Conservation (phyloP, 2,329 filamentous ascomycete species). For the Epichloe bromicola region DNA sequence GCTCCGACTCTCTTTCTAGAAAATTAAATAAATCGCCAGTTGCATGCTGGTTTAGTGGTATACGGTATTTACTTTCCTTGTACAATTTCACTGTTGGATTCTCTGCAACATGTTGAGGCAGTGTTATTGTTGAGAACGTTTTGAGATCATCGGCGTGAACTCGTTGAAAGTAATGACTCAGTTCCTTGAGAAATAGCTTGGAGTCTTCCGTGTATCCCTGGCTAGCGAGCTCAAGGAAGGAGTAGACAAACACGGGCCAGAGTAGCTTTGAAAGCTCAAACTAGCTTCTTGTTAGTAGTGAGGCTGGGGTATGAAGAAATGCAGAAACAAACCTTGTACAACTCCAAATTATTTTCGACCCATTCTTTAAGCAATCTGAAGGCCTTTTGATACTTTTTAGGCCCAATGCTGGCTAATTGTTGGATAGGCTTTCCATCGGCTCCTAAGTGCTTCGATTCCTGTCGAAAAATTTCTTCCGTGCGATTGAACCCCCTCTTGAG, state of each 20-base stretch:
- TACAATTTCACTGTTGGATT: constrained; percentile 74
- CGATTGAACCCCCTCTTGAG: constrained; percentile 88
- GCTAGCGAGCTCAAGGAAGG: constrained; percentile 66
- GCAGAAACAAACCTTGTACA: constrained; percentile 61
- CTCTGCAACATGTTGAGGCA: constrained; percentile 65
- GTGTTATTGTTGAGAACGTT: constrained; percentile 56
- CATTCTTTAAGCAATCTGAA: constrained; percentile 65
- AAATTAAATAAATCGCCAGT: constrained; percentile 77
- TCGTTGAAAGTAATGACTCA: constrained; percentile 57
- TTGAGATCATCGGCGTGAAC: constrained; percentile 73
- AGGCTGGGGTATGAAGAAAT: not conserved
- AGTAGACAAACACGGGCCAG: constrained; percentile 93
- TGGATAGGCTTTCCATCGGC: constrained; percentile 67
- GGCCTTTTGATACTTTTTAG: constrained; percentile 64
- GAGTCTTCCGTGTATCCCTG: constrained; percentile 61
- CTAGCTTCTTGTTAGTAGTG: constrained; percentile 23
- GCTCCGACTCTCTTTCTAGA: constrained; percentile 72
- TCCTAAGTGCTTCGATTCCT: constrained; percentile 76
- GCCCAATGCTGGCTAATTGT: constrained; percentile 54
- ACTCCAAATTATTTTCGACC: constrained; percentile 82
- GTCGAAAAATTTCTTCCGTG: constrained; percentile 83
- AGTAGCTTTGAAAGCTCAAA: constrained; percentile 78
- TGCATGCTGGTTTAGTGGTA: constrained; percentile 78
- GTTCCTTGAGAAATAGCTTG: constrained; percentile 57
- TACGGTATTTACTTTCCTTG: constrained; percentile 71